Conservation (phyloP, 805 yeast species). For the Wickerhamiella australiensis region DNA sequence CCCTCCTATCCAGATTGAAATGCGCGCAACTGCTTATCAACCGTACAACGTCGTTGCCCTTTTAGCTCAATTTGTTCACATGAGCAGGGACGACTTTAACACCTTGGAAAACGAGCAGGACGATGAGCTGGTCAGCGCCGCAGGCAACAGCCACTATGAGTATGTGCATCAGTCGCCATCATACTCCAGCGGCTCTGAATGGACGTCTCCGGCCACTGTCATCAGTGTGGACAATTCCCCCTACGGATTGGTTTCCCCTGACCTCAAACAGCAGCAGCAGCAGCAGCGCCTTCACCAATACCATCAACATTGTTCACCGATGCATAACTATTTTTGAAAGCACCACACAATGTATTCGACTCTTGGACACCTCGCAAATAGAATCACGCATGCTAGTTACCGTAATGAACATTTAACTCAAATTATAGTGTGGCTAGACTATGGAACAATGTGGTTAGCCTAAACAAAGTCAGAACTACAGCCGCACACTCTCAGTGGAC, state of each 20-base stretch:
- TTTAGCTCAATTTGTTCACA: slow-evolving; percentile 6
- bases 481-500: too few species aligned
- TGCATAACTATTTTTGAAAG: slow-evolving; percentile 1
- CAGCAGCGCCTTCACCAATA: too few species aligned
- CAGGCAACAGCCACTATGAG: background rate
- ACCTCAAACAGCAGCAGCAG: background rate
- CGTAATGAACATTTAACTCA: background rate
- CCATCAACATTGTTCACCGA: background rate
- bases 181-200: slow-evolving; percentile 4
- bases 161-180: background rate
- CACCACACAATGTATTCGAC: background rate
- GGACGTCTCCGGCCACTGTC: slow-evolving; percentile 9
- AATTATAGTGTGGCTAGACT: too few species aligned
- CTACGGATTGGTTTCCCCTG: background rate
- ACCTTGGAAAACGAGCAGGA: background rate
- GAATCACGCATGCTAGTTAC: background rate
- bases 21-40: background rate
- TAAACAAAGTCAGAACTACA: too few species aligned
- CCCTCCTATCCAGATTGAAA: slow-evolving; percentile 17
- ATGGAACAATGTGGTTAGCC: too few species aligned
- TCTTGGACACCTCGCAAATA: too few species aligned
- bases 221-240: slow-evolving; percentile 5
- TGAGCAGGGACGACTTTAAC: background rate
- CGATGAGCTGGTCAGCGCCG: too few species aligned
- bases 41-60: slow-evolving; percentile 8